Base-by-base conservation (phyloP, 371 early-diverging fungal genomes). In the Saksenaea oblongispora region DNA sequence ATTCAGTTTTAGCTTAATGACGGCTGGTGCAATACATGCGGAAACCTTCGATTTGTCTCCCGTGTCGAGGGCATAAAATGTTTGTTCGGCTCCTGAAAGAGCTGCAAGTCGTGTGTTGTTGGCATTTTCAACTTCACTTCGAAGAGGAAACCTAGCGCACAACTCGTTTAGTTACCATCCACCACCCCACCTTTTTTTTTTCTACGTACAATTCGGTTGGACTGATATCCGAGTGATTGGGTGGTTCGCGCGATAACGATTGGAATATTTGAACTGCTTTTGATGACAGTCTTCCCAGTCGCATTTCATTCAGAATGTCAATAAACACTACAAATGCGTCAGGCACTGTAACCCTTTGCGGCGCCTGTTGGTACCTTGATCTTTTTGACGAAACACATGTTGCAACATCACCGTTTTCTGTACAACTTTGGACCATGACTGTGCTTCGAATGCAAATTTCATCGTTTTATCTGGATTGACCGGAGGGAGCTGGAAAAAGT, bases 401-500 rank as follows among this genome's bases (percentile, higher is more conserved):
- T 71, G 76, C 36, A 93, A 72, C 63, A 78, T 63, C 1, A 90
- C 61, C 0, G 80, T 82, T 24, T 73, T 58, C 14, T 77, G 55
- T 1, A 93, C 71, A 9, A 83, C 82, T 0, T 31, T 61, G 0
- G 68, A 63, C 95, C 95, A 96, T 0, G 83, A 65, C n/a, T 72
- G 17, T 2, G 91, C 73, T 70, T 96, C 90, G 64, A 95, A 96
- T 24, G 89, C 89, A 60, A 91, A 89, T 61, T 64, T 79, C 1
- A 80, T 61, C 1, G 63, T 65, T 5, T 64, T 54, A 2, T 73
- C 61, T 0, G 59, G 66, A 1, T 75, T 78, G 8, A 93, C 92
- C 9, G 97, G 97, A 18, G 96, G 97, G 27, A 97, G 74, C 70
- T 96, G 96, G 79, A 91, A 91, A 73, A 95, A 97, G 60, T 97